phyloP scores from a whole-genome alignment of 345 rosid species.

The Salix suchowensis region DNA sequence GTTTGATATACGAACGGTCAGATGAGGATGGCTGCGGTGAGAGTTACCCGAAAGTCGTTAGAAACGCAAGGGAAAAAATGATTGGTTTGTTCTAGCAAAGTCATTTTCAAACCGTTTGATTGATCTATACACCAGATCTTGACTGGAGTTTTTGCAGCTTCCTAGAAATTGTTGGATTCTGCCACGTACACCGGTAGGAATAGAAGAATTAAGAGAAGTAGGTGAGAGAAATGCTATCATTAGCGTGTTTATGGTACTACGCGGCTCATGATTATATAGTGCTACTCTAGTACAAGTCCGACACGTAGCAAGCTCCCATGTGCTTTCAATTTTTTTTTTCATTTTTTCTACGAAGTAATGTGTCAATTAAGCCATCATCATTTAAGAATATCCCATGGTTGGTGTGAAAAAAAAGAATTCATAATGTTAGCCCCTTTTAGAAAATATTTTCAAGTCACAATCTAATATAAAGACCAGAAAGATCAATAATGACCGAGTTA shows the following conservation, averaged over 20 bases:
- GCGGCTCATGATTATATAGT: no score
- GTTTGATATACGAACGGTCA: constrained; percentile 17
- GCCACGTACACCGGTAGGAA: neutral
- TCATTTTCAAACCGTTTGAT: neutral
- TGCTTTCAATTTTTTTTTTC: no score
- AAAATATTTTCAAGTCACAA: neutral
- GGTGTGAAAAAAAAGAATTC: neutral
- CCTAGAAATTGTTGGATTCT: neutral
- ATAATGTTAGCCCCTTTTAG: neutral
- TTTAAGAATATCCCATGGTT: neutral
- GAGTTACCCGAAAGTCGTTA: neutral
- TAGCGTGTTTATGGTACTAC: no score
- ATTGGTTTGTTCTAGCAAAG: neutral
- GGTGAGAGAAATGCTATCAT: no score
- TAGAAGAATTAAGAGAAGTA: neutral
- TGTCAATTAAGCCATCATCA: neutral
- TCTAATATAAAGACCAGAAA: neutral
- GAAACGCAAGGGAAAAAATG: neutral
- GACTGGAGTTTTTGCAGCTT: neutral
- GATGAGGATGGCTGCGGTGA: constrained; percentile 7
- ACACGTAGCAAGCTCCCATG: no score
- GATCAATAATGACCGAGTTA: neutral
- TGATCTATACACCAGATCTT: neutral
- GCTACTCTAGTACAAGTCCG: no score
- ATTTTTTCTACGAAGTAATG: no score